Percentiles rank a stretch among this genome's conserved stretches.
These are phyloP conservation scores for Juncus inflexus DNA, from an alignment of 176 grass and related monocot genomes.

Conservation along the genomic window DNA sequence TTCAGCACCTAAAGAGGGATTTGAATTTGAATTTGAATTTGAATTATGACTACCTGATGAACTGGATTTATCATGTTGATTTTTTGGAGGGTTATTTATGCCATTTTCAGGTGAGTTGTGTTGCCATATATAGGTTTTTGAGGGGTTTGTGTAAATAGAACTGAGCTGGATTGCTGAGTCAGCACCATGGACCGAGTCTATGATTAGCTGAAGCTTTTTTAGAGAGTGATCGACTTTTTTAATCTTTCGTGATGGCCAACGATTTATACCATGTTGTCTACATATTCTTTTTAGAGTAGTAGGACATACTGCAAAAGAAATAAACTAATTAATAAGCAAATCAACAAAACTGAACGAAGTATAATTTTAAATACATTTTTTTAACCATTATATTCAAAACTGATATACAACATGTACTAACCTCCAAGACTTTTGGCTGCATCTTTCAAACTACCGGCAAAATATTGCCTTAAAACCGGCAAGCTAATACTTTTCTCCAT, in stretches of 20 bases:
- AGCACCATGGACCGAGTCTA: conserved; percentile 88
- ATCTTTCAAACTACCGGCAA: conserved; percentile 94
- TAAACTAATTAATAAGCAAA: conserved; percentile 10
- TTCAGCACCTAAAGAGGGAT: conserved; percentile 44
- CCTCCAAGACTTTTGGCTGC: conserved; percentile 92
- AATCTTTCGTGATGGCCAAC: conserved; percentile 92
- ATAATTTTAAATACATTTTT: too few relatives aligned
- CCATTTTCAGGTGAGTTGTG: conserved; percentile 47
- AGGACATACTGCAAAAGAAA: conserved; percentile 62
- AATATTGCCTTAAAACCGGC: conserved; percentile 72
- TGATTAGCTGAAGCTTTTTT: conserved; percentile 80
- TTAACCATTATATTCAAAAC: conserved; percentile 1
- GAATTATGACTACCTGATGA: conserved; percentile 60
- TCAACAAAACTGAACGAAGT: conserved; percentile 11
- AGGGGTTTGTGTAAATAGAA: conserved; percentile 70
- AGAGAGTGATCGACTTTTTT: conserved; percentile 98
- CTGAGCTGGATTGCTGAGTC: conserved; percentile 70
- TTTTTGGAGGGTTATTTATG: conserved; percentile 29
- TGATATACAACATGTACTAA: conserved; percentile 33
- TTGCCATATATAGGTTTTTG: conserved; percentile 48
- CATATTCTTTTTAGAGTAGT: conserved; percentile 99
- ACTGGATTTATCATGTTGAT: conserved; percentile 45
- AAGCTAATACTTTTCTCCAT: conserved; percentile 81
- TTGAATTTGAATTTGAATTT: conserved; percentile 32
- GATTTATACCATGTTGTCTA: conserved; percentile 83